Conservation (phyloP, 2,329 filamentous ascomycete genomes). For the Calycina herbarum region DNA sequence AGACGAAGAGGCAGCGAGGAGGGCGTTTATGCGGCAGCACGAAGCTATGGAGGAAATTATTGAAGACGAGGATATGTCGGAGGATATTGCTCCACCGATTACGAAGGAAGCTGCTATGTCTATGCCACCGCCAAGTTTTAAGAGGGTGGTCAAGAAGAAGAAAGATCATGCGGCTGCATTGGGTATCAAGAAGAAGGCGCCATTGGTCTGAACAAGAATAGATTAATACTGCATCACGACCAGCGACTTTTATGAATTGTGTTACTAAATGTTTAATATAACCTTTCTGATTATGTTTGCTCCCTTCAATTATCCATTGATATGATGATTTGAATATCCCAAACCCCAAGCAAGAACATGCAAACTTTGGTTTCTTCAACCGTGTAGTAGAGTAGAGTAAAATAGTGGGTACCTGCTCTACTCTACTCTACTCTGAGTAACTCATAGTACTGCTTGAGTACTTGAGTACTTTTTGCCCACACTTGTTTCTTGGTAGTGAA, state of each 20-base stretch:
- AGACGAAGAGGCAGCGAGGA: slow-evolving; percentile 77
- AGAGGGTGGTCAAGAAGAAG: slow-evolving; percentile 80
- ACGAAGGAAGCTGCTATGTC: slow-evolving; percentile 39
- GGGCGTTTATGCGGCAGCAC: slow-evolving; percentile 63
- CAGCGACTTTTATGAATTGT: neutral
- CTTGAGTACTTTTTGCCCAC: too few relatives aligned
- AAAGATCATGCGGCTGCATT: slow-evolving; percentile 74
- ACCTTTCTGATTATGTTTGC: neutral
- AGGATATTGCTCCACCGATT: slow-evolving; percentile 39
- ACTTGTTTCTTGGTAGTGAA: too few relatives aligned
- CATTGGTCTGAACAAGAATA: slow-evolving; percentile 48
- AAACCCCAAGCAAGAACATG: too few relatives aligned
- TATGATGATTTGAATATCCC: too few relatives aligned
- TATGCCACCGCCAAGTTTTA: slow-evolving; percentile 66
- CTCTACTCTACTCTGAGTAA: too few relatives aligned
- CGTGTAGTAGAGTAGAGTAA: too few relatives aligned
- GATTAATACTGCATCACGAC: neutral
- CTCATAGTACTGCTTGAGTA: too few relatives aligned
- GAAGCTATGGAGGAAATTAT: slow-evolving; percentile 37
- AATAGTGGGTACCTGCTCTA: too few relatives aligned
- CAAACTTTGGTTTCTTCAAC: too few relatives aligned
- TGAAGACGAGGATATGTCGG: slow-evolving; percentile 36
- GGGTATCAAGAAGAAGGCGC: slow-evolving; percentile 84
- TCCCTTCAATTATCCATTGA: neutral
- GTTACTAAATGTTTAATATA: neutral